phyloP scores from a whole-genome alignment of 768 basidiomycete species.

The Russula foetens region DNA sequence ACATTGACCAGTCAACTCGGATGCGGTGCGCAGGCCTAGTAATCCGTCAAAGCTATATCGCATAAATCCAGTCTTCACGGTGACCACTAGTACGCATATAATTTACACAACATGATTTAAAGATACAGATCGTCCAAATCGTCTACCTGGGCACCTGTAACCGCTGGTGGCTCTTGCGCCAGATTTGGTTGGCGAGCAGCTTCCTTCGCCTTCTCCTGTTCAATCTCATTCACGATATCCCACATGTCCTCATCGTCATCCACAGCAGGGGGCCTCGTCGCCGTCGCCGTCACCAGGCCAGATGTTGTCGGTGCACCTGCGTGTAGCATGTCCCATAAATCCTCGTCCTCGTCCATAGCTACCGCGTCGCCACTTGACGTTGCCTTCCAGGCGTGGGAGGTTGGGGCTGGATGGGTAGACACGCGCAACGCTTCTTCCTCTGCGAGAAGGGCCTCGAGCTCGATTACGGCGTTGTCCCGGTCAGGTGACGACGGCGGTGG shows the following conservation, averaged over 20 bases:
- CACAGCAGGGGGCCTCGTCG: conserved; percentile 17
- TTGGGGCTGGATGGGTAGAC: no score
- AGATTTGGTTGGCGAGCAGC: background rate
- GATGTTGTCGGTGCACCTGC: conserved; percentile 2
- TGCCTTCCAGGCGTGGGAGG: conserved; percentile 6
- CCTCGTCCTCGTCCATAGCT: conserved; percentile 30
- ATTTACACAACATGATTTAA: conserved; percentile 2
- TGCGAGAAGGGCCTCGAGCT: conserved; percentile 18
- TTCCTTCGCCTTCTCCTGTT: conserved; percentile 23
- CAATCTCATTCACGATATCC: conserved; percentile 55
- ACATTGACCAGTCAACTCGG: no score
- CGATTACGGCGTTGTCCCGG: conserved; percentile 8
- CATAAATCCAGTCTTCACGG: no score
- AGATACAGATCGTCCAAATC: conserved; percentile 60
- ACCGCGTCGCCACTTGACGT: background rate
- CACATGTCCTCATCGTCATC: conserved; percentile 65
- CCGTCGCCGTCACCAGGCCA: background rate
- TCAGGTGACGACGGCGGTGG: conserved; percentile 14
- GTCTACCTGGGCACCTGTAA: conserved; percentile 18
- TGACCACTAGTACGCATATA: no score
- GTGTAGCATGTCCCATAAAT: conserved; percentile 30
- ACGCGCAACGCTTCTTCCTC: conserved; percentile 13
- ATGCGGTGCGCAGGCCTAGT: no score
- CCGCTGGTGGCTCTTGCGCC: background rate
- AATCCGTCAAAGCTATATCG: no score